Evolutionary conservation across 257 asterid species (phyloP).

Genomic region (Fraxinus americana): DNA sequence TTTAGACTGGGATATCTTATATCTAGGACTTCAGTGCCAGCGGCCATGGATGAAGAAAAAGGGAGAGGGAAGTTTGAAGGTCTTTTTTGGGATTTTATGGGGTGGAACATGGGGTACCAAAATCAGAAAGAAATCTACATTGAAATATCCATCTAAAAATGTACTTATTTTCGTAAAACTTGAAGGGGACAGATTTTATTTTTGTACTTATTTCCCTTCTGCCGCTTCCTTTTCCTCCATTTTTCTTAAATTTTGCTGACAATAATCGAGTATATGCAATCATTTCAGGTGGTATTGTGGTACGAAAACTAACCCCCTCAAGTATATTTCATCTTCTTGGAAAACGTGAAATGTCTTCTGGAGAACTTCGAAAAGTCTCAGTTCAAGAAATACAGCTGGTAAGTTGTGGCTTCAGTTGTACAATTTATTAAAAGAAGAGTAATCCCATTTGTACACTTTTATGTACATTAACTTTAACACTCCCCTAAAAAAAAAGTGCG

Average conservation of each 20-base stretch:
- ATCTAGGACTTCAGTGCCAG: neutral
- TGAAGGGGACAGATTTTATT: neutral
- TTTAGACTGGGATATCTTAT: neutral
- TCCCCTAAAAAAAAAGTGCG: too few species aligned
- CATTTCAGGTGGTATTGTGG: slow-evolving; percentile 30
- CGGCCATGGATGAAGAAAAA: neutral
- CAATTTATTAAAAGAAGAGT: neutral
- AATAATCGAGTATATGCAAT: slow-evolving; percentile 9
- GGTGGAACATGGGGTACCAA: too few species aligned
- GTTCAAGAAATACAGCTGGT: slow-evolving; percentile 56
- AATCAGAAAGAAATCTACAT: neutral
- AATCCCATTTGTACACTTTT: too few species aligned
- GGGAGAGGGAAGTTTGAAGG: neutral
- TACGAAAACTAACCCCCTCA: slow-evolving; percentile 19
- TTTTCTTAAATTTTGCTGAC: neutral
- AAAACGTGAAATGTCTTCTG: slow-evolving; percentile 33
- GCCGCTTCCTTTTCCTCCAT: neutral
- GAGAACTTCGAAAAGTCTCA: slow-evolving; percentile 40
- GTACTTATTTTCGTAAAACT: neutral
- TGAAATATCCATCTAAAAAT: neutral
- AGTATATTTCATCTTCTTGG: neutral
- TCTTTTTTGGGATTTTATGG: too few species aligned
- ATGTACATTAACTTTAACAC: too few species aligned
- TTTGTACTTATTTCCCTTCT: neutral
- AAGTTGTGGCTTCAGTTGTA: slow-evolving; percentile 19